Evolutionary conservation across 495 filamentous ascomycete species (phyloP), one percentile per base, ranked within the genome.

Genomic region (Penicillium riverlandense): DNA sequence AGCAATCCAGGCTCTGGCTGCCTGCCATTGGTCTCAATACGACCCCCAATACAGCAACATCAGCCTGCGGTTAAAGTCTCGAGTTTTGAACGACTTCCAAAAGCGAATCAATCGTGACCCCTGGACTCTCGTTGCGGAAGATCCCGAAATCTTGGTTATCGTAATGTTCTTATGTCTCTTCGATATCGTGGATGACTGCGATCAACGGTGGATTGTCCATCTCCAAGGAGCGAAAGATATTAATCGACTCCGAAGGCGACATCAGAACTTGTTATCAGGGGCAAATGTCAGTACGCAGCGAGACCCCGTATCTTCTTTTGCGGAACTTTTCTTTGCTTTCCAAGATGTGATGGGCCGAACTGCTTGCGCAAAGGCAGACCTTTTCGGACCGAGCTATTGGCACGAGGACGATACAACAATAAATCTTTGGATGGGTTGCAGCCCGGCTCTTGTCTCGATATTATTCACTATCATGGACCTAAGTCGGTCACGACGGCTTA

Each of bases 281-380:
- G 22, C 22, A 22, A 22, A 22, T 22, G 22, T 0, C 3, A 6
- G 22, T 22, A 22, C 22, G 22, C 22, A 2, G 22, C 22, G 22
- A 22, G 22, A 22, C 4, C 22, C 22, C 3, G 38, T 51, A 2
- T 45, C 47, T 1, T 29, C 15, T 6, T 51, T 54, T 35, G 42
- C 41, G 8, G 51, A 54, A 37, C 41, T 46, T 54, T 57, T 29
- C 15, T 57, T 57, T 29, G 54, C 54, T 4, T 57, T 57, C 37
- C 54, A 57, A 46, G 54, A 57, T 37, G 51, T 57, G 2, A 57
- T 57, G 47, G 52, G 54, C 35, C 43, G 54, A 11, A 58, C 54
- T 1, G 54, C 54, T 15, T 58, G 54, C 33, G 54, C 47, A 5
- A 54, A 54, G 33, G 52, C 54, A 13, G 51, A 52, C 11, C 34